These are phyloP conservation scores for Diophrys sp. DNA, from an alignment of 73 alveolate genomes.

Conservation along the genomic window DNA sequence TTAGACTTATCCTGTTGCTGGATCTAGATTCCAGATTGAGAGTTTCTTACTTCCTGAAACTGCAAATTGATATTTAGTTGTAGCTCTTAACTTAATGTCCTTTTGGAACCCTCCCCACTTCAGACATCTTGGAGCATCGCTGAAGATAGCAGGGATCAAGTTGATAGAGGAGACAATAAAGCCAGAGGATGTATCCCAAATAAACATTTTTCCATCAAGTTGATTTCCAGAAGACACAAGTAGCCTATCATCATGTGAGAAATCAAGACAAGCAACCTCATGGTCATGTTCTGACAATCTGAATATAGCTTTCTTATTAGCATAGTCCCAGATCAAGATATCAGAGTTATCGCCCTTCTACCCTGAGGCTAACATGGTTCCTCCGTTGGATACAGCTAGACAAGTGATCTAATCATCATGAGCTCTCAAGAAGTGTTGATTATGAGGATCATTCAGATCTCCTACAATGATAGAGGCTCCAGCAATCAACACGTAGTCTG, in stretches of 20 bases:
- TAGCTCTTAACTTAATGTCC: constrained; percentile 90
- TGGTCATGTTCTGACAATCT: constrained; percentile 92
- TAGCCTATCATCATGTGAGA: constrained; percentile 87
- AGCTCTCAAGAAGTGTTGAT: constrained; percentile 88
- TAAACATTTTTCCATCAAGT: constrained; percentile 84
- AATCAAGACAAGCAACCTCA: constrained; percentile 87
- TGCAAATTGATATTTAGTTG: constrained; percentile 86
- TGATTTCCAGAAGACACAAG: constrained; percentile 86
- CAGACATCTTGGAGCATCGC: constrained; percentile 76
- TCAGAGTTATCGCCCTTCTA: constrained; percentile 94
- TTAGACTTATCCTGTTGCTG: constrained; percentile 78
- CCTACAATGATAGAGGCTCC: constrained; percentile 93
- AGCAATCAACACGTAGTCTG: constrained; percentile 80
- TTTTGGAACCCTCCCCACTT: constrained; percentile 91
- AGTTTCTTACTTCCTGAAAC: constrained; percentile 90
- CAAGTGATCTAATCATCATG: constrained; percentile 96
- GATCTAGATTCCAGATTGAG: constrained; percentile 87
- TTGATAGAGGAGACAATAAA: constrained; percentile 64
- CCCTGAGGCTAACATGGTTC: constrained; percentile 87
- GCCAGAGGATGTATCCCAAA: constrained; percentile 92
- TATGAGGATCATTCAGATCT: constrained; percentile 91
- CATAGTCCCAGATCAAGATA: constrained; percentile 90
- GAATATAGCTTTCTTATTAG: constrained; percentile 64
- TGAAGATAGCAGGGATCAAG: constrained; percentile 74
- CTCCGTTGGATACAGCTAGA: constrained; percentile 79